Evolutionary conservation across 2,329 filamentous ascomycete genomes (phyloP).

Genomic region (Calonectria ilicicola): DNA sequence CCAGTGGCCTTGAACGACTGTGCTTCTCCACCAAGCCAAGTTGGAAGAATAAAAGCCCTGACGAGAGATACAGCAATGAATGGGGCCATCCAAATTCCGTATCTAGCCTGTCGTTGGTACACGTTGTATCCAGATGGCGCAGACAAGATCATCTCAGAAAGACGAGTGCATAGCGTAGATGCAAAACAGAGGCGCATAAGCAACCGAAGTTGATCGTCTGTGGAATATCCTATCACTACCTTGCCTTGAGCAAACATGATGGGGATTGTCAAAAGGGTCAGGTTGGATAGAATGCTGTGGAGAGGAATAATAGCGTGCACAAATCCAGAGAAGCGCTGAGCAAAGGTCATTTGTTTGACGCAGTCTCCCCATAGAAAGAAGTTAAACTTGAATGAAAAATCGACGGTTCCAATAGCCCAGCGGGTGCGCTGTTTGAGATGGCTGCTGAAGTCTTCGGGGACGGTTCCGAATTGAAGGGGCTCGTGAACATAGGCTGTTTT

Average conservation of each 20-base stretch:
- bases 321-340: conserved; percentile 56
- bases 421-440: conserved; percentile 69
- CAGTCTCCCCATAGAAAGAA: conserved; percentile 68
- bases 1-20: neutral
- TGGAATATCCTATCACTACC: neutral
- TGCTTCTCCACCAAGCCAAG: neutral
- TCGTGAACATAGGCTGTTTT: conserved; percentile 69
- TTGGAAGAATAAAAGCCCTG: neutral
- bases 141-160: neutral
- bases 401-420: conserved; percentile 68
- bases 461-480: conserved; percentile 69
- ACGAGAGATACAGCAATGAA: neutral
- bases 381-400: conserved; percentile 70
- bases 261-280: neutral
- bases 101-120: neutral
- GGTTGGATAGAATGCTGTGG: neutral
- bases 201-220: neutral
- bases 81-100: neutral
- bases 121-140: neutral
- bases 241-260: neutral
- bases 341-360: conserved; percentile 64
- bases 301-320: neutral
- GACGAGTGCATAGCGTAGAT: neutral
- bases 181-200: neutral
- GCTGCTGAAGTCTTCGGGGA: conserved; percentile 67